phyloP scores from a whole-genome alignment of 2,329 filamentous ascomycete genomes.

The Plectosphaerella sp. region DNA sequence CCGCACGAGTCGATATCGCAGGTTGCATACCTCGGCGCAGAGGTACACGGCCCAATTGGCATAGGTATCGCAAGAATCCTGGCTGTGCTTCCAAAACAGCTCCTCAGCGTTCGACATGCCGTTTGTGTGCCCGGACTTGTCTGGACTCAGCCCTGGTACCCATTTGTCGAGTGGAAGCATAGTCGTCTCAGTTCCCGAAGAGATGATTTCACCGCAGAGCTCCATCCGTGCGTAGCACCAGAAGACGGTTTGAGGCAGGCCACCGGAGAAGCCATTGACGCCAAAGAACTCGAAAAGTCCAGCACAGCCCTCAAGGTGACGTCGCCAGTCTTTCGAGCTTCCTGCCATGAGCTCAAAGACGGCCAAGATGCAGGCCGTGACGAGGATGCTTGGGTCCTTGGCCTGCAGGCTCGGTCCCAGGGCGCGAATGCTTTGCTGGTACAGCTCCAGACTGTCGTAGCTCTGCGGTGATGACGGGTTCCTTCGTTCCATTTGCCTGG shows the following conservation, averaged over 20 bases:
- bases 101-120: constrained; percentile 15
- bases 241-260: constrained; percentile 48
- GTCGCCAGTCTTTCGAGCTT: constrained; percentile 44
- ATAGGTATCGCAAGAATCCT: constrained; percentile 38
- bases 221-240: constrained; percentile 58
- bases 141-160: constrained; percentile 23
- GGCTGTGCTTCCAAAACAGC: constrained; percentile 21
- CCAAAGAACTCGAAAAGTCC: constrained; percentile 44
- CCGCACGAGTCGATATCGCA: constrained; percentile 27
- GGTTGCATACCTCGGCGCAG: constrained; percentile 42
- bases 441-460: constrained; percentile 46
- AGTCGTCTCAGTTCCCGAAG: constrained; percentile 40
- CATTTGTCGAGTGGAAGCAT: constrained; percentile 45
- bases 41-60: constrained; percentile 53
- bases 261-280: constrained; percentile 39
- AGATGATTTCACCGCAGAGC: constrained; percentile 49
- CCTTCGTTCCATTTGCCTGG: constrained; percentile 34
- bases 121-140: not conserved
- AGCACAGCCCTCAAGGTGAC: constrained; percentile 53
- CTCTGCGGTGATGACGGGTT: constrained; percentile 26
- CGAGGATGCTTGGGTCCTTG: constrained; percentile 38
- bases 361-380: constrained; percentile 41
- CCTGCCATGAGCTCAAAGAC: constrained; percentile 45
- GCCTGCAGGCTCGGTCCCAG: constrained; percentile 36
- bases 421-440: constrained; percentile 45